phyloP scores from a whole-genome alignment of 2,329 filamentous ascomycete genomes.

The Lasiodiplodia hormozganensis region DNA sequence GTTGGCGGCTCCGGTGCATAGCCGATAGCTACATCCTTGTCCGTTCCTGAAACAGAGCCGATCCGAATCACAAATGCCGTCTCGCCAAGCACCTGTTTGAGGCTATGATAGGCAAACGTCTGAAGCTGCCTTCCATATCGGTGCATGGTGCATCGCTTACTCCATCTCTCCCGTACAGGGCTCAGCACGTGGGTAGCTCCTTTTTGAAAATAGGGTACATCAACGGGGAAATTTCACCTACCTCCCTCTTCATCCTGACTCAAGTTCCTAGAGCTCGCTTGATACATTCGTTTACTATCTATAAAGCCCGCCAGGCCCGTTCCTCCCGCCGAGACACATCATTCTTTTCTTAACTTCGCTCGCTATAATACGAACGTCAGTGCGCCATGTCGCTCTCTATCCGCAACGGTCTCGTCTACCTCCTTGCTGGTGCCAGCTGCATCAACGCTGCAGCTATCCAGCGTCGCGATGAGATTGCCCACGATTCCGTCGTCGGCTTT shows the following conservation, averaged over 20 bases:
- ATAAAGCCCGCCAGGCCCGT: conserved; percentile 1
- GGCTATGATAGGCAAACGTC: conserved; percentile 9
- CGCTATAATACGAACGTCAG: background rate
- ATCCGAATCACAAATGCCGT: background rate
- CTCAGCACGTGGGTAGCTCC: conserved; percentile 10
- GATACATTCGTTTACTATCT: background rate
- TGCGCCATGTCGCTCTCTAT: background rate
- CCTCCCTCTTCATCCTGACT: background rate
- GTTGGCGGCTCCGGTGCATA: background rate
- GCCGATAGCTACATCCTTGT: background rate
- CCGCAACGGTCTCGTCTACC: conserved; percentile 7
- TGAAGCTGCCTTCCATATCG: conserved; percentile 2
- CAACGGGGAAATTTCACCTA: background rate
- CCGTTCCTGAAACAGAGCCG: conserved; percentile 1
- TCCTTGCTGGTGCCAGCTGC: conserved; percentile 10
- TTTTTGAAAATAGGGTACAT: background rate
- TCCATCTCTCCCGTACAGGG: background rate
- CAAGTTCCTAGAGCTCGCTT: background rate
- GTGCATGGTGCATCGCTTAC: background rate
- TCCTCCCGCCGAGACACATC: background rate
- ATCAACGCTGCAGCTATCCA: conserved; percentile 33
- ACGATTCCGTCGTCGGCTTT: conserved; percentile 61
- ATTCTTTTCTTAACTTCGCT: background rate
- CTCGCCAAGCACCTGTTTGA: background rate
- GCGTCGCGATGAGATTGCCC: conserved; percentile 52